A percentile compares a stretch with the other conserved stretches of the same genome.
Conservation (phyloP, 371 early-diverging fungal species). For the Funneliformis caledonium region DNA sequence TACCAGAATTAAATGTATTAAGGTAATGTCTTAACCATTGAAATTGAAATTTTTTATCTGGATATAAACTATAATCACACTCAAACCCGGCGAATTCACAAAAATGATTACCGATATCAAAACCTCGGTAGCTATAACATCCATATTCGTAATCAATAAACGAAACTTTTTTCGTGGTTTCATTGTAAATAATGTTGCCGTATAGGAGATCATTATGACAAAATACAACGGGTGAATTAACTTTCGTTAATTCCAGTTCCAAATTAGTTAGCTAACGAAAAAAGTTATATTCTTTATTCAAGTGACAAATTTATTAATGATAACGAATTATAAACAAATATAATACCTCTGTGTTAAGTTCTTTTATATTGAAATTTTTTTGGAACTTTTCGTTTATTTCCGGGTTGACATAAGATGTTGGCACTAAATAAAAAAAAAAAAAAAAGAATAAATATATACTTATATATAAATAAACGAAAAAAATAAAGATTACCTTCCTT, state of each 20-base stretch:
- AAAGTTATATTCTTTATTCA: neutral
- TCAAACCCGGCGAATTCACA: conserved; percentile 93
- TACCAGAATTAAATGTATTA: conserved; percentile 35
- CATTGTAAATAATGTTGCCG: conserved; percentile 85
- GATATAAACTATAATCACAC: conserved; percentile 89
- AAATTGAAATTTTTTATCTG: conserved; percentile 68
- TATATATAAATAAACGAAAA: neutral
- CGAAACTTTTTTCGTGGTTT: conserved; percentile 59
- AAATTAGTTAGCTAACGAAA: conserved; percentile 55
- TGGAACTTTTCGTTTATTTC: conserved; percentile 66
- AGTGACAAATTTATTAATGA: neutral
- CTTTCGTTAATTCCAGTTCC: conserved; percentile 56
- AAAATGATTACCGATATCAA: conserved; percentile 96
- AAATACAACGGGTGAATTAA: conserved; percentile 85
- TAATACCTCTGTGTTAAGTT: conserved; percentile 54
- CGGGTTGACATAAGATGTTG: conserved; percentile 63
- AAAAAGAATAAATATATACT: no score
- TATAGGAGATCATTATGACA: conserved; percentile 91
- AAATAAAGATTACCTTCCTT: conserved; percentile 56
- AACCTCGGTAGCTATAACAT: conserved; percentile 80
- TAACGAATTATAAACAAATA: conserved; percentile 39
- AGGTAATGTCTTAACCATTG: conserved; percentile 73
- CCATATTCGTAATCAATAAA: conserved; percentile 98
- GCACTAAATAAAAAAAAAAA: conserved; percentile 51
- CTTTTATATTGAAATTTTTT: conserved; percentile 59